Evolutionary conservation across 2,329 filamentous ascomycete species (phyloP).

Genomic region (Fusarium proliferatum): DNA sequence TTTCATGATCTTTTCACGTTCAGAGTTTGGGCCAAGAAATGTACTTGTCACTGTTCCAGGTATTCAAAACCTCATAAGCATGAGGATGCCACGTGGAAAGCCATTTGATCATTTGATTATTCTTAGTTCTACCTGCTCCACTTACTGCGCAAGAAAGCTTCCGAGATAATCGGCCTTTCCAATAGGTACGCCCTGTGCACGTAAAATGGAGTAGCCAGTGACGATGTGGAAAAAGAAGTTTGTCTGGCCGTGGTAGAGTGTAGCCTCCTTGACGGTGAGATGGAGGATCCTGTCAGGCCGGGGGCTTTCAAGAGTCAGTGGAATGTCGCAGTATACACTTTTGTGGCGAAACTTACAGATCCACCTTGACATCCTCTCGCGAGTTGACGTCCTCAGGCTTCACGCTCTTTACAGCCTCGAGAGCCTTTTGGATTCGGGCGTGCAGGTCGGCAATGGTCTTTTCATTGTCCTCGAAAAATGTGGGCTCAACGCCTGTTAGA

Average conservation of each 20-base stretch:
- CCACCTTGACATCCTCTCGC: not conserved
- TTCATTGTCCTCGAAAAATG: slow-evolving; percentile 16
- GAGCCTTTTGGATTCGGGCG: not conserved
- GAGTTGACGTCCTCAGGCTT: slow-evolving; percentile 1
- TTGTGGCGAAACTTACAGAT: not conserved
- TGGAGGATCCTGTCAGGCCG: not conserved
- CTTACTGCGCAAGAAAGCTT: not conserved
- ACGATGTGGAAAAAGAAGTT: slow-evolving; percentile 7
- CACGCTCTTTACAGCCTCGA: not conserved
- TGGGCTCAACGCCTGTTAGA: slow-evolving; percentile 31
- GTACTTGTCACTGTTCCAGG: not conserved
- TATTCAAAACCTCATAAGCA: not conserved
- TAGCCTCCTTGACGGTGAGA: not conserved
- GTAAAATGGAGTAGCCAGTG: not conserved
- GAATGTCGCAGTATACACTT: not conserved
- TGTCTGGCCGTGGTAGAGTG: not conserved
- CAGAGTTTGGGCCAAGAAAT: fast-evolving
- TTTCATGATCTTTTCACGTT: fast-evolving
- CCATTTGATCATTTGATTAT: not conserved
- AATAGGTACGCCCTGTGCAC: not conserved
- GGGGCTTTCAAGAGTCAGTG: not conserved
- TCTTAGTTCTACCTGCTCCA: not conserved
- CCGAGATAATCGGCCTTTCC: slow-evolving; percentile 3
- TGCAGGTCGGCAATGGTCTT: slow-evolving; percentile 3
- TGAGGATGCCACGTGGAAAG: fast-evolving